Conservation (phyloP, 805 yeast species). For the Naumovozyma dairenensis region DNA sequence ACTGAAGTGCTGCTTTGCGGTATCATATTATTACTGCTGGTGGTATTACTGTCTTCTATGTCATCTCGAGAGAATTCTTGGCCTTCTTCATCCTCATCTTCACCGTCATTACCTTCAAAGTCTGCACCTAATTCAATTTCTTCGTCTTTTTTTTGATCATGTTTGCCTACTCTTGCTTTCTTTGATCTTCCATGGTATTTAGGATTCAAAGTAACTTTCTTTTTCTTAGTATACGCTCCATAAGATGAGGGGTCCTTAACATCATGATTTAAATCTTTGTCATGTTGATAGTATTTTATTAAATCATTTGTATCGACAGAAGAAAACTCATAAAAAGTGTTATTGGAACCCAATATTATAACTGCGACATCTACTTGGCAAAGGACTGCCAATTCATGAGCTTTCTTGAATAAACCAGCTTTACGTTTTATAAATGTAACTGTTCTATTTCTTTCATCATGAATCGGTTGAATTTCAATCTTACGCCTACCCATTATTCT, state of each 20-base stretch:
- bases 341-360: conserved; percentile 71
- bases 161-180: background rate
- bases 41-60: conserved; percentile 4
- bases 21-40: background rate
- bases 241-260: conserved; percentile 55
- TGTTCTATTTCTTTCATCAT: conserved; percentile 68
- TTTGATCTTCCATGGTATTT: background rate
- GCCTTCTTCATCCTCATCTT: conserved; percentile 2
- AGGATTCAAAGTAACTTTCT: conserved; percentile 9
- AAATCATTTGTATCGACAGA: conserved; percentile 56
- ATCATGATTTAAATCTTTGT: conserved; percentile 36
- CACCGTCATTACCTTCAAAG: conserved; percentile 4
- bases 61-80: conserved; percentile 8
- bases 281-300: conserved; percentile 32
- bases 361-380: conserved; percentile 93
- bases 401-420: conserved; percentile 77
- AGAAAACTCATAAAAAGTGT: conserved; percentile 76
- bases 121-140: conserved; percentile 1
- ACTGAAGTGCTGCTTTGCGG: too few relatives aligned
- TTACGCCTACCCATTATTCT: conserved; percentile 86
- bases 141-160: background rate
- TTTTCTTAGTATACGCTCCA: conserved; percentile 43
- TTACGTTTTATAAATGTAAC: conserved; percentile 84
- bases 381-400: conserved; percentile 60
- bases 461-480: conserved; percentile 83